Percentiles rank a stretch among this genome's conserved stretches.
phyloP scores from a whole-genome alignment of 2,329 filamentous ascomycete genomes.

The Catunica adiposa region DNA sequence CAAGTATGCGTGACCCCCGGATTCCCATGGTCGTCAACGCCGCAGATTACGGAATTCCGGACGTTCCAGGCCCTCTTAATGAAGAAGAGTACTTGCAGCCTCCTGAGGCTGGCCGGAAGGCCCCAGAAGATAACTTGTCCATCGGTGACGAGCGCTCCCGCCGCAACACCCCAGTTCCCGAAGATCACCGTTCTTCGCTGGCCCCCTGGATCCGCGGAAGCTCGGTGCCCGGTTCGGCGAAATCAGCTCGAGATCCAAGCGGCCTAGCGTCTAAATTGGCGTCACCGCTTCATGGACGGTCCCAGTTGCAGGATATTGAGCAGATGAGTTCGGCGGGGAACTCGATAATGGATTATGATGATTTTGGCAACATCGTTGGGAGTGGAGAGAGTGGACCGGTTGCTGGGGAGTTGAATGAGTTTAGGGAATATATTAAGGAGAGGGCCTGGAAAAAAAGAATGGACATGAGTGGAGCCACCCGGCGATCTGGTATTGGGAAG shows the following conservation, averaged over 20 bases:
- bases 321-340: conserved; percentile 8
- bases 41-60: neutral
- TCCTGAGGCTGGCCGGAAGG: conserved; percentile 3
- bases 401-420: neutral
- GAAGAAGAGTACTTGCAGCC: neutral
- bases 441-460: neutral
- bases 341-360: neutral
- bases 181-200: conserved; percentile 46
- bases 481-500: neutral
- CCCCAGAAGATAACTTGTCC: conserved; percentile 18
- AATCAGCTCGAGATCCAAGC: conserved; percentile 21
- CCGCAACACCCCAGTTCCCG: conserved; percentile 35
- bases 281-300: neutral
- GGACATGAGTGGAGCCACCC: conserved; percentile 1
- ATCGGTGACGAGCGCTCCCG: conserved; percentile 24
- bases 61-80: too few relatives aligned
- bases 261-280: conserved; percentile 17
- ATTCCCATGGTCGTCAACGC: neutral
- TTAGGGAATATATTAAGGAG: conserved; percentile 3
- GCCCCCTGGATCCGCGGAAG: conserved; percentile 36
- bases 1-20: neutral
- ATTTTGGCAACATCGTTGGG: neutral
- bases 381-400: neutral
- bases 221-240: conserved; percentile 31
- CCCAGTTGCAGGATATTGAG: conserved; percentile 10